phyloP scores from a whole-genome alignment of 2,329 filamentous ascomycete species.

The Biscogniauxia marginata region DNA sequence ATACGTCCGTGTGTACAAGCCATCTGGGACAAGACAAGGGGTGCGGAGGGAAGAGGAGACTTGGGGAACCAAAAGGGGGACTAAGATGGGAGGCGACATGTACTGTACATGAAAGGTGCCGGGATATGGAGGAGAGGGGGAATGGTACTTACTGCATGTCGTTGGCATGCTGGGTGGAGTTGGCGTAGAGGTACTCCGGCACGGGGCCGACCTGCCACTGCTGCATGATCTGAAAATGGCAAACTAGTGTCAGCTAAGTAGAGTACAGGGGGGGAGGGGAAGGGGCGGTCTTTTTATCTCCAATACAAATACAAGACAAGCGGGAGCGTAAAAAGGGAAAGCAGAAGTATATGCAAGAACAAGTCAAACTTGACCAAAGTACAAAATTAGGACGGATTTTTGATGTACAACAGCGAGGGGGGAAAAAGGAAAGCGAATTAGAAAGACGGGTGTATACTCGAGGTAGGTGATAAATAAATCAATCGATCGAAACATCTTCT shows the following conservation, averaged over 20 bases:
- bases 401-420: not conserved
- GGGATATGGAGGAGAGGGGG: conserved; percentile 27
- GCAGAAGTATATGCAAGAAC: conserved; percentile 7
- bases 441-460: not conserved
- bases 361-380: conserved; percentile 2
- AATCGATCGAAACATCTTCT: not conserved
- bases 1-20: conserved; percentile 21
- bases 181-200: conserved; percentile 57
- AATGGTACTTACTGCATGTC: conserved; percentile 58
- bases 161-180: conserved; percentile 52
- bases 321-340: not conserved
- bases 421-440: not conserved
- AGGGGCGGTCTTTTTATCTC: not conserved
- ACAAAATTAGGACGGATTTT: not conserved
- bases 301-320: not conserved
- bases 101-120: conserved; percentile 24
- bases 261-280: not conserved
- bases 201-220: conserved; percentile 61
- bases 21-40: conserved; percentile 19
- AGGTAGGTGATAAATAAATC: not conserved
- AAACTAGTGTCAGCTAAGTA: conserved; percentile 32
- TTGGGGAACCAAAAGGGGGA: conserved; percentile 1
- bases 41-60: conserved; percentile 6
- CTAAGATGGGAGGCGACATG: conserved; percentile 13
- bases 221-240: conserved; percentile 52